A percentile compares a stretch with the other conserved stretches of the same genome.
Conservation (phyloP, 768 basidiomycete genomes). For the Naematelia aurantialba region DNA sequence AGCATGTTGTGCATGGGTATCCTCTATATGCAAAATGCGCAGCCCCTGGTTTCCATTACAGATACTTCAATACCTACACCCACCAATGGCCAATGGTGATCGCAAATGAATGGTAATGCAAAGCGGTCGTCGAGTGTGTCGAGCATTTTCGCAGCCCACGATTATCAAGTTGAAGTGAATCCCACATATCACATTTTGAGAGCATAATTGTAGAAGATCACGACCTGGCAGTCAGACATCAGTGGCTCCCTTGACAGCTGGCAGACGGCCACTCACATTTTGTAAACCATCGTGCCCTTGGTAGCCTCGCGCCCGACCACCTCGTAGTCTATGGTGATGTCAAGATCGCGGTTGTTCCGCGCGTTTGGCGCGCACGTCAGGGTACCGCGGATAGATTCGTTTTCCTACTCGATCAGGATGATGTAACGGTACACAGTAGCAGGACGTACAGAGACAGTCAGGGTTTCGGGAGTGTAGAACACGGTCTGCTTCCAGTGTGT, state of each 20-base stretch:
- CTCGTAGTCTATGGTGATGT: conserved; percentile 77
- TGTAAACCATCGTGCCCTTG: conserved; percentile 49
- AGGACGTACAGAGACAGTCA: conserved; percentile 45
- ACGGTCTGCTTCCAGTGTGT: conserved; percentile 69
- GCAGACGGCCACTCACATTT: conserved; percentile 46
- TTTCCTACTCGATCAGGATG: conserved; percentile 51
- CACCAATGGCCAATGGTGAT: not conserved
- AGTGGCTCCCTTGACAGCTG: conserved; percentile 11
- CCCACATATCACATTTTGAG: too few species aligned
- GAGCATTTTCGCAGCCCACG: too few species aligned
- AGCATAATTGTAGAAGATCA: too few species aligned
- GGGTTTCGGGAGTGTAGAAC: conserved; percentile 73
- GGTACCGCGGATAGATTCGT: conserved; percentile 68
- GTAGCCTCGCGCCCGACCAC: conserved; percentile 50
- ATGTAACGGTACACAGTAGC: not conserved
- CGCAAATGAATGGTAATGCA: not conserved
- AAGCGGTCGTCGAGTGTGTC: too few species aligned
- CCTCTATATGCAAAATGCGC: not conserved
- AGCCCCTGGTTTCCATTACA: not conserved
- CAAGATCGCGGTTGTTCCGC: conserved; percentile 90
- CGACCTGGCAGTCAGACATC: conserved; percentile 41
- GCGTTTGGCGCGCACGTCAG: conserved; percentile 81
- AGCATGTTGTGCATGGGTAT: not conserved
- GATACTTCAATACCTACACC: not conserved
- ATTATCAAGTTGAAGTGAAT: too few species aligned